A percentile compares a stretch with the other conserved stretches of the same genome.
These are phyloP conservation scores for Tillandsia fasciculata DNA, from an alignment of 176 grass and related monocot species.

Conservation along the genomic window DNA sequence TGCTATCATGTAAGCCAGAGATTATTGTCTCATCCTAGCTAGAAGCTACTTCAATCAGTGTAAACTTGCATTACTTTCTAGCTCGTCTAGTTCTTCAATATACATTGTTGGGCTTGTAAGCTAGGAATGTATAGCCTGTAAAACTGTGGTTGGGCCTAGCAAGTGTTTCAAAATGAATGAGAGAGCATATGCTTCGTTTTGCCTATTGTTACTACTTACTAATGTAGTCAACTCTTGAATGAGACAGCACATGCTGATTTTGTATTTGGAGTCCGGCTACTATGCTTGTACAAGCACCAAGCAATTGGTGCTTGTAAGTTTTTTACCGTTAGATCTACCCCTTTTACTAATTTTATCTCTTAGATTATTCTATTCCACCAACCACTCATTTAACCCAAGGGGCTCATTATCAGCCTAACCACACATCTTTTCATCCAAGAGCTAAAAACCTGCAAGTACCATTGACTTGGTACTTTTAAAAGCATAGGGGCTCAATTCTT, in stretches of 20 bases:
- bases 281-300: no score
- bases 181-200: neutral
- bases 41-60: neutral
- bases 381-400: no score
- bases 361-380: no score
- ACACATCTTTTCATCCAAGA: no score
- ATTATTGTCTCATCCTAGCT: neutral
- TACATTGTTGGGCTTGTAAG: neutral
- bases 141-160: neutral
- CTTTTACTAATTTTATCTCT: no score
- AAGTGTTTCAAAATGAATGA: neutral
- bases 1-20: neutral
- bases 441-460: no score
- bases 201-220: neutral
- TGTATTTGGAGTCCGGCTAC: neutral
- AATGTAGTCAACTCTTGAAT: neutral
- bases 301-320: no score
- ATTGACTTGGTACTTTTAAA: no score
- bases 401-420: no score
- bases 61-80: neutral
- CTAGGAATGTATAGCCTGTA: neutral
- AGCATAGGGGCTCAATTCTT: neutral
- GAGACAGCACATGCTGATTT: no score
- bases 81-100: neutral
- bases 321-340: no score